Evolutionary conservation across 164 flowering plant species (phyloP).

Genomic region (Chloranthus sessilifolius): DNA sequence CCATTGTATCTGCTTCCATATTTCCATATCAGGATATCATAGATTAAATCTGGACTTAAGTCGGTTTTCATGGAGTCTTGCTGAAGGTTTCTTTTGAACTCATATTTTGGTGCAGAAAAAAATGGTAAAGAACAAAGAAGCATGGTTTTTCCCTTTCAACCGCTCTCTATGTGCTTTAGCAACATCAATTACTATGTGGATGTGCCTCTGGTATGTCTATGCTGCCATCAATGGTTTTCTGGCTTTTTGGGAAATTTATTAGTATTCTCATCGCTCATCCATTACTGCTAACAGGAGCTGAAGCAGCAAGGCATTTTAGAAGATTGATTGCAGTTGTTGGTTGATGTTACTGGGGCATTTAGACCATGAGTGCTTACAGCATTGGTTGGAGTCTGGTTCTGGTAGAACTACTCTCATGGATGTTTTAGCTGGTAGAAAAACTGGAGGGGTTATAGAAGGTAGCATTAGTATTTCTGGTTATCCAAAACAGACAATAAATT

Average conservation of each 20-base stretch:
- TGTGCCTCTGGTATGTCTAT: slow-evolving; percentile 63
- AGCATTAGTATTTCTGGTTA: slow-evolving; percentile 72
- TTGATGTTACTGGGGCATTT: slow-evolving; percentile 90
- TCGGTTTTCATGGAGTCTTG: no score
- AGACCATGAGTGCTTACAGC: slow-evolving; percentile 98
- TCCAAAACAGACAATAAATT: slow-evolving; percentile 92
- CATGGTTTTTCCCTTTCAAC: slow-evolving; percentile 97
- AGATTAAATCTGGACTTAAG: no score
- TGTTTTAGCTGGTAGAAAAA: slow-evolving; percentile 96
- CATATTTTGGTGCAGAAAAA: slow-evolving; percentile 34
- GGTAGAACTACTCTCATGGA: slow-evolving; percentile 99
- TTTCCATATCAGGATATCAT: no score
- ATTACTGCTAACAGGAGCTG: slow-evolving; percentile 55
- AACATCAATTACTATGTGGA: slow-evolving; percentile 88
- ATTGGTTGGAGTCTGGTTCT: slow-evolving; percentile 94
- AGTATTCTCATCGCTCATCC: slow-evolving; percentile 8
- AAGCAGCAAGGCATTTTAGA: slow-evolving; percentile 84
- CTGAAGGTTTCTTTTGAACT: no score
- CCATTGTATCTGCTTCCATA: no score
- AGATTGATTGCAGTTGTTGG: slow-evolving; percentile 73
- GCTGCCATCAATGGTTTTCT: neutral
- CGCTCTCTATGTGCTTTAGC: slow-evolving; percentile 89
- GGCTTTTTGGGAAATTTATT: neutral
- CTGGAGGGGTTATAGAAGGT: slow-evolving; percentile 92
- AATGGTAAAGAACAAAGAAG: slow-evolving; percentile 55